Base-by-base conservation (phyloP, 1,139 yeast genomes). In the Suhomyces choctaworum region DNA sequence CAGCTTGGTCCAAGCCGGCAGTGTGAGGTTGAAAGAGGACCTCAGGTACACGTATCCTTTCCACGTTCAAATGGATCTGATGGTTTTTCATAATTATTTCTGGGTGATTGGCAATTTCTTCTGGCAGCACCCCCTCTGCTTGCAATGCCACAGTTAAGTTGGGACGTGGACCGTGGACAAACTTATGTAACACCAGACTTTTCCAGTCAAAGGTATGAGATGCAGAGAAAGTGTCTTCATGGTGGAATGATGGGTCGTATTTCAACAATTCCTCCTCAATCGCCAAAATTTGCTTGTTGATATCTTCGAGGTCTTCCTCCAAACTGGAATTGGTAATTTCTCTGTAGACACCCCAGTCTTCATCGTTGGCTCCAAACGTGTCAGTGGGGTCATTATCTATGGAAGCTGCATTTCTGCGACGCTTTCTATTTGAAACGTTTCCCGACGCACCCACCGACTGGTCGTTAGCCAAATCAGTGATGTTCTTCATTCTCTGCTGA, bases 1-100 rank as follows among this genome's bases (percentile, higher is more conserved):
- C 97, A 0, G 97, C 96, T 60, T 90, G 97, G 58, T 94, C 98
- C 22, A 89, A 67, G 10, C 98, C 98, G 0, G 95, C 96, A 45
- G 92, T 88, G 10, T 82, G 76, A n/a, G 99, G 98, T 56, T 90
- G 95, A 61, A 92, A 90, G 33, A 88, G 56, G 1, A 90, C 82
- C 59, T 94, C 99, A 0, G 97, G 97, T 2, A 90, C 88, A 40
- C 96, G 74, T 21, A 90, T 84, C 39, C 98, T 74, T 60, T 94
- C 99, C 21, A 90, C 74, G 57, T 92, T 94, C 32, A 94, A 54
- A 61, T 89, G 96, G 44, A 94, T 69, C 62, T 92, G 97, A 60
- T 90, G 95, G 41, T 67, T 70, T 35, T 69, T 67, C 29, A 62
- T 56, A 7, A 70, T 62, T 12, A 69, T 64, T 43, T 70, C 76